A percentile compares a stretch with the other conserved stretches of the same genome.
Evolutionary conservation across 345 rosid genomes (phyloP).

Genomic region (Sapria himalayana): DNA sequence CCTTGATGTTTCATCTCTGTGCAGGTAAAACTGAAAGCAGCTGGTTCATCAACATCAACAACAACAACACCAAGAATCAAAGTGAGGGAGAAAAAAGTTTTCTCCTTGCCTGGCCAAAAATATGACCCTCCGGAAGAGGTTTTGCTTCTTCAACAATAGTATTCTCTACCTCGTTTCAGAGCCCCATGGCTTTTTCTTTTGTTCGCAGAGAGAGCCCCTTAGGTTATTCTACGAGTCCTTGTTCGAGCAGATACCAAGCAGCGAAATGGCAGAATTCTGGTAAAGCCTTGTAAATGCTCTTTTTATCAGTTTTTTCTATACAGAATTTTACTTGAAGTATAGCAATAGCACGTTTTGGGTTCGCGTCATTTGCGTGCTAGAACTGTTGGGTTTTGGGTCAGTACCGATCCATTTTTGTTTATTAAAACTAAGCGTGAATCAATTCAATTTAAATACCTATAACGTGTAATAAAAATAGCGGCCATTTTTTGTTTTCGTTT

Average conservation of each 20-base stretch:
- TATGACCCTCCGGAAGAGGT: constrained; percentile 90
- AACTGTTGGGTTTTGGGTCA: too few relatives aligned
- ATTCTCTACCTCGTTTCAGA: constrained; percentile 4
- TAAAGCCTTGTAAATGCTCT: too few relatives aligned
- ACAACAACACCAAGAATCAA: constrained; percentile 23
- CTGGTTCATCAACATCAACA: constrained; percentile 28
- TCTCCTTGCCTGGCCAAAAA: constrained; percentile 63
- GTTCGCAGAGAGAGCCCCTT: constrained; percentile 72
- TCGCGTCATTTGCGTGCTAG: too few relatives aligned
- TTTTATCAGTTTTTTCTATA: too few relatives aligned
- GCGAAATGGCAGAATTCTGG: constrained; percentile 98
- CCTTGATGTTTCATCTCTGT: constrained; percentile 12
- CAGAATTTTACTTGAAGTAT: too few relatives aligned
- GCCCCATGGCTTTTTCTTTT: constrained; percentile 1
- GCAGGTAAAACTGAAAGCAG: constrained; percentile 39
- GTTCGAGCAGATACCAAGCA: constrained; percentile 57
- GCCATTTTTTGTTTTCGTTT: too few relatives aligned
- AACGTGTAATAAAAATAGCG: too few relatives aligned
- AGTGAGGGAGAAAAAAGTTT: constrained; percentile 80
- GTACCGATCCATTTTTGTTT: too few relatives aligned
- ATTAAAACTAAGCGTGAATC: too few relatives aligned
- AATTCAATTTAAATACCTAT: too few relatives aligned
- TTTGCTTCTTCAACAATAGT: constrained; percentile 4
- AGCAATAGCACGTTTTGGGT: too few relatives aligned
- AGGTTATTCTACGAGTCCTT: constrained; percentile 85